Percentiles rank a stretch among this genome's conserved stretches.
Evolutionary conservation across 257 asterid genomes (phyloP).

Genomic region (Petunia secreta): DNA sequence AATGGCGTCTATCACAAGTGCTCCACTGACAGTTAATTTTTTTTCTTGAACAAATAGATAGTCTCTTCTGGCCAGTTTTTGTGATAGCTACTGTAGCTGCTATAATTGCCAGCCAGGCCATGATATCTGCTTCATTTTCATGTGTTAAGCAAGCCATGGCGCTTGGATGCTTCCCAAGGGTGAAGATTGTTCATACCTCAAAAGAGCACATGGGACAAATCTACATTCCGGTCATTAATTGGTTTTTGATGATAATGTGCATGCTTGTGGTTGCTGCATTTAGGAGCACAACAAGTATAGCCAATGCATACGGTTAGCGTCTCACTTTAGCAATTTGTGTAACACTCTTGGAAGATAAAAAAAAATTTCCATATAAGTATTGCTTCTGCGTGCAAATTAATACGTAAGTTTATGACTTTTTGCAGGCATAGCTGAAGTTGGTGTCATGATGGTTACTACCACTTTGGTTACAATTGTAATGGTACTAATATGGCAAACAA

Average conservation of each 20-base stretch:
- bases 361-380: too few species aligned
- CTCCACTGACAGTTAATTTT: conserved; percentile 31
- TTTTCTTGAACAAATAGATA: conserved; percentile 47
- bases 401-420: neutral
- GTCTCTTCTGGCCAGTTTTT: conserved; percentile 91
- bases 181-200: conserved; percentile 94
- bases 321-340: neutral
- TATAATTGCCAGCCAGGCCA: conserved; percentile 94
- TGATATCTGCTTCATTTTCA: conserved; percentile 97
- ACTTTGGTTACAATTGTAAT: conserved; percentile 82
- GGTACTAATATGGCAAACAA: conserved; percentile 91
- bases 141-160: conserved; percentile 97
- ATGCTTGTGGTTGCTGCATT: conserved; percentile 82
- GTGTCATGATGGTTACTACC: conserved; percentile 93
- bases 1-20: neutral
- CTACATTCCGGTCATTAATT: conserved; percentile 88
- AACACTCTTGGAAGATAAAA: neutral
- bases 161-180: conserved; percentile 94
- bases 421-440: conserved; percentile 96
- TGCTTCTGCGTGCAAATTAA: too few species aligned
- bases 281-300: conserved; percentile 81
- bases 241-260: conserved; percentile 95
- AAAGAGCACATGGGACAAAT: conserved; percentile 90
- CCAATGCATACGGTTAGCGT: conserved; percentile 83
- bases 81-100: conserved; percentile 89